These are phyloP conservation scores for Globisporangium heterothallicum DNA, from an alignment of 352 stramenopile genomes.

Conservation along the genomic window DNA sequence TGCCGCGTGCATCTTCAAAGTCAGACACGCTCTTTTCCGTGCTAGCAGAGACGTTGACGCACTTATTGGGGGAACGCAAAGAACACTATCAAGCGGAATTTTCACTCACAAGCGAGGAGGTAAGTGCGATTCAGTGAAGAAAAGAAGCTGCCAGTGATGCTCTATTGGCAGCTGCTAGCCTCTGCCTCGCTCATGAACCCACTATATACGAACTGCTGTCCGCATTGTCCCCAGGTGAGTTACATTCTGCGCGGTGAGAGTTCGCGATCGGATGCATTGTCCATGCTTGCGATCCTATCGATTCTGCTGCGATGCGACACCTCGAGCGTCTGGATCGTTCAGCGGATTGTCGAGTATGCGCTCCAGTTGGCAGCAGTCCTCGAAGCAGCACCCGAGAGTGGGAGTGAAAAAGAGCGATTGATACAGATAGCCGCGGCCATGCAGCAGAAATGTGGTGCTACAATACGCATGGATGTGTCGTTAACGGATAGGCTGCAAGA, in stretches of 20 bases:
- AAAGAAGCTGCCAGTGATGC: too few species aligned
- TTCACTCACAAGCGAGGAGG: slow-evolving; percentile 27
- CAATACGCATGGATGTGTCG: slow-evolving; percentile 23
- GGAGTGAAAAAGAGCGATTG: neutral
- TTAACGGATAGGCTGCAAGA: slow-evolving; percentile 22
- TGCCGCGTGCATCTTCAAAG: slow-evolving; percentile 12
- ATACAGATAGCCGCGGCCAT: slow-evolving; percentile 12
- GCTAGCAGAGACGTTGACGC: slow-evolving; percentile 23
- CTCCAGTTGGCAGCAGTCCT: slow-evolving; percentile 9
- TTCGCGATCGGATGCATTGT: neutral
- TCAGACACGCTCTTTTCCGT: slow-evolving; percentile 10
- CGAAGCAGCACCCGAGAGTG: neutral
- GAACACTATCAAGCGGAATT: slow-evolving; percentile 13
- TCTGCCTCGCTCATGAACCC: too few species aligned
- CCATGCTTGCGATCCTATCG: slow-evolving; percentile 14
- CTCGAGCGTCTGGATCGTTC: slow-evolving; percentile 26
- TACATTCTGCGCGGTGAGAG: slow-evolving; percentile 20
- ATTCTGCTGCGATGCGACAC: slow-evolving; percentile 28
- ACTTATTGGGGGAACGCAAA: slow-evolving; percentile 22
- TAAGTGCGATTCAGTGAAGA: too few species aligned
- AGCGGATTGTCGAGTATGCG: slow-evolving; percentile 26
- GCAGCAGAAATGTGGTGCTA: slow-evolving; percentile 26
- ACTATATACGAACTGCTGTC: too few species aligned
- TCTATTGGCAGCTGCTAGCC: too few species aligned
- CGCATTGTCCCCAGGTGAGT: too few species aligned